Base-by-base conservation (phyloP, 163 green algal genomes). In the Chlorella variabilis region DNA sequence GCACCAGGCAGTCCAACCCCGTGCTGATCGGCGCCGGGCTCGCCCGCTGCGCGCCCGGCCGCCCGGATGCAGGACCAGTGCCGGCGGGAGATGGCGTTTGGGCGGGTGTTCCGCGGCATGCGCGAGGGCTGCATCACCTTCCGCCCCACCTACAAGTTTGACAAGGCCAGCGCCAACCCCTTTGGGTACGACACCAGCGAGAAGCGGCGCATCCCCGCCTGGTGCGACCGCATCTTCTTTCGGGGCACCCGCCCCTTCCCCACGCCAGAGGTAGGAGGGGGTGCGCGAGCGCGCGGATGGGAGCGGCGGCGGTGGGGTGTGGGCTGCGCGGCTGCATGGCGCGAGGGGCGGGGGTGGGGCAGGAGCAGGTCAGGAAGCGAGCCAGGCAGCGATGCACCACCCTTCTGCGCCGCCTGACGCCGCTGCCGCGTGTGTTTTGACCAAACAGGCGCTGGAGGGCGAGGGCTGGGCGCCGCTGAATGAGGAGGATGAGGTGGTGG, bases 141-240 rank as follows among this genome's bases (percentile, higher is more conserved):
- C 87, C 84, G 89, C 42, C 96, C 96, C 75, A 99, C 96, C 2
- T 99, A 99, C 92, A 99, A 99, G 88, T 99, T 98, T 85, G 94
- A 98, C 85, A 97, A 96, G 86, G 27, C 59, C 20, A 85, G 45
- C 8, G 69, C 73, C 29, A 80, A 90, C 62, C 87, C 90, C 38
- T 79, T 84, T 2, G 88, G 84, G 1, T 98, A 98, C 74, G 95
- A 98, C 88, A 92, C 89, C 23, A 92, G 87, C 42, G 96, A 99
- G 86, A 99, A 99, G 91, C 85, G 85, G 77, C 90, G 96, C 11
- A 89, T 98, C 51, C 96, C 96, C 0, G 91, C 96, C 15, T 99
- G 93, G 93, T 98, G 93, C 29, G 96, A 99, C 89, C 91, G 96
- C 58, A 90, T 98, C 41, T 91, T 99, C 34, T 98, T 92, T 82